Evolutionary conservation across 257 asterid genomes (phyloP).

Genomic region (Lithospermum erythrorhizon): DNA sequence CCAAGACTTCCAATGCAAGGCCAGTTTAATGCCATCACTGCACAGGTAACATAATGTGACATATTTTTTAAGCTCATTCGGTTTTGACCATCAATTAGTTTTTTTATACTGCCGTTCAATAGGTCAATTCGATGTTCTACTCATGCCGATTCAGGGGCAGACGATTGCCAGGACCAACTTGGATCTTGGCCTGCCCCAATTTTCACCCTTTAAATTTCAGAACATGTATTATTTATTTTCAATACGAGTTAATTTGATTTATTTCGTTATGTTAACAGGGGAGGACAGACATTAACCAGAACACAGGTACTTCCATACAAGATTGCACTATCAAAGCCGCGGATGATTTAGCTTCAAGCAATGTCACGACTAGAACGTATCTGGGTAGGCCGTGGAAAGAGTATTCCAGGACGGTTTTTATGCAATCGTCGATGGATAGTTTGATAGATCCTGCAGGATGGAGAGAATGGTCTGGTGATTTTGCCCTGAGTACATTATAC

Average conservation of each 20-base stretch:
- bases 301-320: slow-evolving; percentile 57
- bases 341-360: slow-evolving; percentile 24
- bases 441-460: slow-evolving; percentile 46
- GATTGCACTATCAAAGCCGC: slow-evolving; percentile 42
- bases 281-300: slow-evolving; percentile 53
- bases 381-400: slow-evolving; percentile 74
- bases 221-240: too few relatives aligned
- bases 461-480: slow-evolving; percentile 43
- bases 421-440: slow-evolving; percentile 35
- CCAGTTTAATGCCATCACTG: slow-evolving; percentile 60
- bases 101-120: too few relatives aligned
- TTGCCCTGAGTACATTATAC: slow-evolving; percentile 49
- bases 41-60: slow-evolving; percentile 4
- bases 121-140: too few relatives aligned
- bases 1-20: slow-evolving; percentile 41
- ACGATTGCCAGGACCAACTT: too few relatives aligned
- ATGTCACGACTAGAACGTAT: slow-evolving; percentile 18
- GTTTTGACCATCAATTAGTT: too few relatives aligned
- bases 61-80: too few relatives aligned
- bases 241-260: too few relatives aligned
- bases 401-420: slow-evolving; percentile 49
- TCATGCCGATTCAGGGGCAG: too few relatives aligned
- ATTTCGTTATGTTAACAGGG: slow-evolving; percentile 27
- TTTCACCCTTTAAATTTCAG: too few relatives aligned
- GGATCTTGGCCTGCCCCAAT: too few relatives aligned